Percentiles rank a stretch among this genome's conserved stretches.
Evolutionary conservation across 176 grass and related monocot species (phyloP).

Genomic region (Cenchrus americanus): DNA sequence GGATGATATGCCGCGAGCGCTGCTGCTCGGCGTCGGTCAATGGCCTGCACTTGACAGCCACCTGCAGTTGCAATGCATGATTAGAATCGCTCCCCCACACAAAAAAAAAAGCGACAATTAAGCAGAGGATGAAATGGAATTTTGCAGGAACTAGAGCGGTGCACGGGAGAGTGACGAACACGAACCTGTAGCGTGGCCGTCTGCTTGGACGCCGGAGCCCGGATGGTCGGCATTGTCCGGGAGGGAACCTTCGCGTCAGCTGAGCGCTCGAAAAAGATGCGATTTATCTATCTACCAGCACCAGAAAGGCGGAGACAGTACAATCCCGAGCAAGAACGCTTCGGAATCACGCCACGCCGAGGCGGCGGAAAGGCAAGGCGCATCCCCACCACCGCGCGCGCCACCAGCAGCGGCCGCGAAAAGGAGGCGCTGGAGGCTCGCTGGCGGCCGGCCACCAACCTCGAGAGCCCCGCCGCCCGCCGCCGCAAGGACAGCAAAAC

Average conservation of each 20-base stretch:
- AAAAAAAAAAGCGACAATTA: not conserved
- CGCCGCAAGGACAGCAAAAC: not conserved
- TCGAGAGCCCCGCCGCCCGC: not conserved
- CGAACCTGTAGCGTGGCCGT: constrained; percentile 87
- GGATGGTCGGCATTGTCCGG: constrained; percentile 79
- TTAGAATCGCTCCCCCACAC: not conserved
- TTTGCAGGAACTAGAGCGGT: not conserved
- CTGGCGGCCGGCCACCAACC: constrained; percentile 32
- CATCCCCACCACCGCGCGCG: constrained; percentile 42
- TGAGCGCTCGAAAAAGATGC: constrained; percentile 8
- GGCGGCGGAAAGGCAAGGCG: constrained; percentile 49
- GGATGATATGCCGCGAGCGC: constrained; percentile 85
- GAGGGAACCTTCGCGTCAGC: constrained; percentile 37
- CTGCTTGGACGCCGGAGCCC: constrained; percentile 82
- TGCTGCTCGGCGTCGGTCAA: constrained; percentile 70
- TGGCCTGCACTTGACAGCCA: constrained; percentile 96
- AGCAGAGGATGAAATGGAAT: not conserved
- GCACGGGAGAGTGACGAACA: constrained; percentile 29
- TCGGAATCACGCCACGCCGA: constrained; percentile 49
- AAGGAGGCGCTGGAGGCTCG: constrained; percentile 26
- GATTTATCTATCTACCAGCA: constrained; percentile 41
- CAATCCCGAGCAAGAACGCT: not conserved
- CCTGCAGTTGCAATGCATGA: constrained; percentile 49
- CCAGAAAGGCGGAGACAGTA: constrained; percentile 11
- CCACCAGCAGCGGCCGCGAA: constrained; percentile 34